These are phyloP conservation scores for Verticillium albo-atrum DNA, from an alignment of 2,329 filamentous ascomycete genomes.

Conservation along the genomic window DNA sequence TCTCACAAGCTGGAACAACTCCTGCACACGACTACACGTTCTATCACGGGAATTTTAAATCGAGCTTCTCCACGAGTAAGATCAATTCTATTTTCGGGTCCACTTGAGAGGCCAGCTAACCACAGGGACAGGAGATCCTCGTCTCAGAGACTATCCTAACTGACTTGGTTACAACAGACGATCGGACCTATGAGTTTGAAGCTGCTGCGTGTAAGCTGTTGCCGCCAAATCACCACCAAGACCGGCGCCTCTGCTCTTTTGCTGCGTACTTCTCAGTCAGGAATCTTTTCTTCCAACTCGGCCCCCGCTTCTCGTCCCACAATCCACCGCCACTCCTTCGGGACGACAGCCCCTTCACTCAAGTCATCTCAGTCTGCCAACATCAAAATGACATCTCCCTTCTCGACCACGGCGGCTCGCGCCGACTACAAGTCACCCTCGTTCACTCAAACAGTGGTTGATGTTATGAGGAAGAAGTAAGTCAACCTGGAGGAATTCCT, in stretches of 20 bases:
- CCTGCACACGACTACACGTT: background rate
- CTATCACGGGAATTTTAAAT: too few relatives aligned
- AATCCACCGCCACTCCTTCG: background rate
- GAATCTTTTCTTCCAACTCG: background rate
- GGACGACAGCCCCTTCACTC: background rate
- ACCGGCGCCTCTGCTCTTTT: background rate
- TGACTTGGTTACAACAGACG: too few relatives aligned
- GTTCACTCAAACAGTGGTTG: conserved; percentile 61
- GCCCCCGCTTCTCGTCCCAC: background rate
- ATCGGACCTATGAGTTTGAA: background rate
- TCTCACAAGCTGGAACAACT: background rate
- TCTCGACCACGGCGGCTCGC: conserved; percentile 12
- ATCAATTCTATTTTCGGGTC: too few relatives aligned
- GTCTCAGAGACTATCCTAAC: too few relatives aligned
- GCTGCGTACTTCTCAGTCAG: background rate
- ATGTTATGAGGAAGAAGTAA: conserved; percentile 75
- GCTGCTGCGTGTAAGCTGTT: background rate
- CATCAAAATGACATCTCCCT: conserved; percentile 12
- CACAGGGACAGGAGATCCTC: too few relatives aligned
- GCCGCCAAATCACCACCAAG: background rate
- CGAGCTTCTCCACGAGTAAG: too few relatives aligned
- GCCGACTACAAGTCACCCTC: conserved; percentile 15
- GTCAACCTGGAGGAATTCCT: conserved; percentile 23
- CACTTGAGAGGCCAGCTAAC: too few relatives aligned
- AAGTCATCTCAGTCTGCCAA: background rate